These are phyloP conservation scores for Herpetomonas samuelpessoai DNA, from an alignment of 208 protist genomes.

Conservation along the genomic window DNA sequence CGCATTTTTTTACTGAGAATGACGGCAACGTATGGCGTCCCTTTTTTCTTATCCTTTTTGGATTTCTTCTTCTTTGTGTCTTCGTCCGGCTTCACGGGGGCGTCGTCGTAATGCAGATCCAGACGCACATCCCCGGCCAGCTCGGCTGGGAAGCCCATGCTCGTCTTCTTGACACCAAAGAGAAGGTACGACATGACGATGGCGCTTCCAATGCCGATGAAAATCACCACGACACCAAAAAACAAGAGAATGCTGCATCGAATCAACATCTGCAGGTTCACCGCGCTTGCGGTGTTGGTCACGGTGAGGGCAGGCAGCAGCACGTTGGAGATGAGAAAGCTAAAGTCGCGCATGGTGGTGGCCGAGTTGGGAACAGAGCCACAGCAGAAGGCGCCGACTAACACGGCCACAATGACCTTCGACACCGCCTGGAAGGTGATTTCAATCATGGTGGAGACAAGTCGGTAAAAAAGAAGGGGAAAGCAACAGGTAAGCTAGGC, in stretches of 20 bases:
- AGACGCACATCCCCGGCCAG: constrained; percentile 42
- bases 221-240: constrained; percentile 39
- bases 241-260: constrained; percentile 55
- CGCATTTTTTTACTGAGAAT: constrained; percentile 58
- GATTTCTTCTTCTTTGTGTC: constrained; percentile 21
- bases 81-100: neutral
- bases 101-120: constrained; percentile 29
- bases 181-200: constrained; percentile 17
- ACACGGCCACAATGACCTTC: constrained; percentile 76
- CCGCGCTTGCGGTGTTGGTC: constrained; percentile 46
- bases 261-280: constrained; percentile 29
- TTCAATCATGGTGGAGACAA: constrained; percentile 35
- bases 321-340: constrained; percentile 60
- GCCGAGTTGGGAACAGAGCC: constrained; percentile 44
- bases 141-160: constrained; percentile 51
- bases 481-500: neutral
- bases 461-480: neutral
- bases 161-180: constrained; percentile 18
- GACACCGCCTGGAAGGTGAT: constrained; percentile 64
- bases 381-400: constrained; percentile 55
- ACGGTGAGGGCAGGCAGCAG: constrained; percentile 65
- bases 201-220: constrained; percentile 22
- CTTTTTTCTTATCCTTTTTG: constrained; percentile 11
- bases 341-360: constrained; percentile 61
- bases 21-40: constrained; percentile 45